Evolutionary conservation across 2,329 filamentous ascomycete genomes (phyloP), one percentile per base, ranked within the genome.

Genomic region (Plenodomus biglobosus): DNA sequence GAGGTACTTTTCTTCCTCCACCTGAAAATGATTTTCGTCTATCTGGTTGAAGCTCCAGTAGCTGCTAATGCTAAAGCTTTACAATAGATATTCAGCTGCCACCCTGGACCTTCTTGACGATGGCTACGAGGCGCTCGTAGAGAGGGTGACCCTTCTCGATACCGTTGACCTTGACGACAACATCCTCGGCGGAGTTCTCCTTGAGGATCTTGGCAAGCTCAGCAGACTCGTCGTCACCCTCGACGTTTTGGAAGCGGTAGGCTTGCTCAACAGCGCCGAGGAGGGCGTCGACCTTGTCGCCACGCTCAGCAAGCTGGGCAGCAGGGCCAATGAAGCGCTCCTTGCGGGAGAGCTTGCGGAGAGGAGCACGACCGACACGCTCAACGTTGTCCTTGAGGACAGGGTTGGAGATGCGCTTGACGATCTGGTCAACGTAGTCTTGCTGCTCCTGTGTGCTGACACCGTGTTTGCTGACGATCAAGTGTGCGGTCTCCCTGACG

Each of bases 241-340:
- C 84, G 46, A 96, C 88, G 64, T 96, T 90, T 78, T 96, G 92
- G 85, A 97, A 99, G 55, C 88, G 89, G 72, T 99, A 86, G 6
- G 90, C 86, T 85, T 92, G 90, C 79, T 97, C 92, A 38, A 94
- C 84, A 17, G 90, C 88, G 49, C 86, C 87, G 44, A 97, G 78
- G 22, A 99, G 81, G 44, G 83, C 85, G 48, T 85, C 80, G 71
- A 86, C 87, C 61, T 83, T 81, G 74, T 90, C 80, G 50, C 84
- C 90, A 51, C 82, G 80, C 79, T 96, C 90, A 38, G 91, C 91
- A 16, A 99, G 83, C 75, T 95, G 88, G 8, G 89, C 84, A 38
- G 94, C 92, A 4, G 94, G 94, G 38, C 88, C 91, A 62, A 99
- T 86, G 78, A 99, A 96, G 38, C 94, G 91, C 78, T 99, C 94